Conservation (phyloP, 768 basidiomycete genomes). For the Termitomyces sp. region DNA sequence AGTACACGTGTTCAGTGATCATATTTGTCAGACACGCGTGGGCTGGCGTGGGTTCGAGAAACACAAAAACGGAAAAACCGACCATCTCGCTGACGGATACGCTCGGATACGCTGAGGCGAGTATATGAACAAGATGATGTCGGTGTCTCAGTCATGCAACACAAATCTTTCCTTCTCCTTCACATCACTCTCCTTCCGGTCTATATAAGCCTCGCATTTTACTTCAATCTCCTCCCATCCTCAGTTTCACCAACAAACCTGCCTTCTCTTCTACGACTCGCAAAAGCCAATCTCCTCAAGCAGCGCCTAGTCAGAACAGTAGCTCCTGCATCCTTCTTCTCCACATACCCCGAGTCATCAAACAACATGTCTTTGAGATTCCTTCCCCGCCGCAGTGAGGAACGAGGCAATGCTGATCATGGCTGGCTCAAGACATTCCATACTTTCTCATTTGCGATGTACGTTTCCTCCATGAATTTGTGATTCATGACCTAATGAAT, state of each 20-base stretch:
- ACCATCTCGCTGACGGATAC: constrained; percentile 6
- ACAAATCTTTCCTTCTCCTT: constrained; percentile 26
- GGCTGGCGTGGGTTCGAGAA: background rate
- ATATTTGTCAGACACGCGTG: constrained; percentile 2
- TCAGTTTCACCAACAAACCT: constrained; percentile 25
- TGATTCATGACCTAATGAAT: background rate
- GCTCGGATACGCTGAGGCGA: background rate
- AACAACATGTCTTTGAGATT: constrained; percentile 34
- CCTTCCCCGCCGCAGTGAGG: constrained; percentile 51
- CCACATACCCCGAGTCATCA: background rate
- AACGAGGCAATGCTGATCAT: constrained; percentile 73
- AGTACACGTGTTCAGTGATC: background rate
- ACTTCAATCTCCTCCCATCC: constrained; percentile 25
- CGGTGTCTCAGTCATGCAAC: constrained; percentile 29
- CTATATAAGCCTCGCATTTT: constrained; percentile 38
- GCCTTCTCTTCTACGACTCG: constrained; percentile 34
- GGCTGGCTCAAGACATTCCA: constrained; percentile 89
- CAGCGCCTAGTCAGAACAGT: constrained; percentile 17
- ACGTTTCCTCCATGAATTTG: constrained; percentile 22
- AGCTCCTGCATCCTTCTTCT: constrained; percentile 9
- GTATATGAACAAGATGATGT: constrained; percentile 10
- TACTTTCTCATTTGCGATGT: constrained; percentile 76
- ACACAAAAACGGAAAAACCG: constrained; percentile 1
- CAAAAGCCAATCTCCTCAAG: constrained; percentile 29
- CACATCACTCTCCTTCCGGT: constrained; percentile 35